phyloP scores from a whole-genome alignment of 129 eudicot species.

The Silybum marianum region DNA sequence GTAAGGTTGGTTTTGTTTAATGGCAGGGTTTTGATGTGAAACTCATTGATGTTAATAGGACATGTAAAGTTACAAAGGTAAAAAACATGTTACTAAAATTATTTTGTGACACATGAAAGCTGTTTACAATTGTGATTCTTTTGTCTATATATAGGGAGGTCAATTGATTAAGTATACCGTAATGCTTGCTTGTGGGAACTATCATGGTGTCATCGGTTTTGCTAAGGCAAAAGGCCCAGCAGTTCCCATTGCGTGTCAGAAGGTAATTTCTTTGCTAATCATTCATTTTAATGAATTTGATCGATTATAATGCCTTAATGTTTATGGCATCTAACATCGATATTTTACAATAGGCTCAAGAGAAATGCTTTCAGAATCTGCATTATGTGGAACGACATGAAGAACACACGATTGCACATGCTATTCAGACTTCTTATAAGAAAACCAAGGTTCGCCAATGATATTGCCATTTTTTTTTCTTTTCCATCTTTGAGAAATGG shows the following conservation, averaged over 20 bases:
- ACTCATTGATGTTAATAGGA: slow-evolving; percentile 68
- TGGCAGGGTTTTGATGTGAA: slow-evolving; percentile 92
- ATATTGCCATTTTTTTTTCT: not conserved
- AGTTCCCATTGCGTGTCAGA: slow-evolving; percentile 72
- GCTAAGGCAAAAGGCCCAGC: slow-evolving; percentile 93
- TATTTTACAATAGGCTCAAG: slow-evolving; percentile 61
- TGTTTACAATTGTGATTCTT: slow-evolving; percentile 14
- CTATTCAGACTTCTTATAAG: slow-evolving; percentile 79
- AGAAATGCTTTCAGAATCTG: slow-evolving; percentile 87
- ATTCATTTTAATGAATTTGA: not conserved
- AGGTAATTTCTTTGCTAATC: slow-evolving; percentile 41
- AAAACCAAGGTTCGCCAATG: slow-evolving; percentile 72
- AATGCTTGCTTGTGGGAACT: slow-evolving; percentile 88
- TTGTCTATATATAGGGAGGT: slow-evolving; percentile 62
- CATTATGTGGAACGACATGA: slow-evolving; percentile 92
- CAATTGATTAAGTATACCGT: slow-evolving; percentile 79
- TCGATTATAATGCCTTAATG: not conserved
- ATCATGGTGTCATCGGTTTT: slow-evolving; percentile 88
- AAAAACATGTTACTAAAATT: not conserved
- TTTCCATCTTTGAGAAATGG: not conserved
- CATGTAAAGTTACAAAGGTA: slow-evolving; percentile 97
- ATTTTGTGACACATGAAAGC: slow-evolving; percentile 5
- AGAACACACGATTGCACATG: slow-evolving; percentile 97
- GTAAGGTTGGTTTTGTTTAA: slow-evolving; percentile 7
- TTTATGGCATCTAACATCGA: not conserved